Percentiles rank a stretch among this genome's conserved stretches.
These are phyloP conservation scores for Arabidopsis suecica DNA, from an alignment of 345 rosid genomes.

Conservation along the genomic window DNA sequence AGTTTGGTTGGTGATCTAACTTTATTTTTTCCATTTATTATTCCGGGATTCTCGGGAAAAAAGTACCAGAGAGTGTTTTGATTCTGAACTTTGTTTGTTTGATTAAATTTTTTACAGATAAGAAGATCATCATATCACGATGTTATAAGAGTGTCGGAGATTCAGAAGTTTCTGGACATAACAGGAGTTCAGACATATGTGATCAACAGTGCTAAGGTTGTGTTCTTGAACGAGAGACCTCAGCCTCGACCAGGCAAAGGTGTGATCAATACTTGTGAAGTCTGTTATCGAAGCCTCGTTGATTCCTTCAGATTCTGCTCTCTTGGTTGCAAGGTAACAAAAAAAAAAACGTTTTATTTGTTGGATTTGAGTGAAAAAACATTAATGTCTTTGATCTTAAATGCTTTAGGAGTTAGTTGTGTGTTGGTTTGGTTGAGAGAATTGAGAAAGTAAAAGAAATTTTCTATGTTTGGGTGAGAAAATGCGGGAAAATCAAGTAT, in stretches of 20 bases:
- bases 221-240: constrained; percentile 95
- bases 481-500: constrained; percentile 21
- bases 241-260: constrained; percentile 99
- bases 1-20: constrained; percentile 21
- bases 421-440: constrained; percentile 29
- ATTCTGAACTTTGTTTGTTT: neutral
- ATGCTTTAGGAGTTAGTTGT: constrained; percentile 30
- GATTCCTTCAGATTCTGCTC: constrained; percentile 98
- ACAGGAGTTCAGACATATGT: constrained; percentile 94
- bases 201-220: constrained; percentile 95
- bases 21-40: constrained; percentile 8
- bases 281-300: constrained; percentile 88
- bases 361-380: neutral
- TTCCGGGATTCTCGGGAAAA: neutral
- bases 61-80: neutral
- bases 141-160: constrained; percentile 91
- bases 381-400: constrained; percentile 20
- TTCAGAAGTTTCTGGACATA: constrained; percentile 86
- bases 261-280: constrained; percentile 87
- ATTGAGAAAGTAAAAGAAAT: neutral
- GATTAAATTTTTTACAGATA: constrained; percentile 55
- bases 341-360: neutral
- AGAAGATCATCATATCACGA: constrained; percentile 98
- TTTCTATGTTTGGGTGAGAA: constrained; percentile 12
- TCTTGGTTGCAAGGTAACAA: constrained; percentile 93